Conservation (phyloP, 805 yeast species). For the Candida jianshihensis region DNA sequence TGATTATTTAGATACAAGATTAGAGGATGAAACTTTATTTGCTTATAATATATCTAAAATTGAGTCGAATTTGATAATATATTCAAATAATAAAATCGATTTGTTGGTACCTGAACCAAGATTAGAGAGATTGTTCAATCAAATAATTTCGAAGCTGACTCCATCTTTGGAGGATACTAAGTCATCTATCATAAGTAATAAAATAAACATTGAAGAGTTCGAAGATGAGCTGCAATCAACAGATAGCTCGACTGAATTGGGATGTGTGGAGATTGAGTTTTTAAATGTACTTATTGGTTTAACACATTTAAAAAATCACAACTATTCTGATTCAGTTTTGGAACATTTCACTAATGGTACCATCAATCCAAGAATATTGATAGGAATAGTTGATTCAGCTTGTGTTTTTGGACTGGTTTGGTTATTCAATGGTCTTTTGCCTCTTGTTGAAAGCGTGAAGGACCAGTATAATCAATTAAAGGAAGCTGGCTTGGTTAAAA, state of each 20-base stretch:
- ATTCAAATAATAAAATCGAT: slow-evolving; percentile 7
- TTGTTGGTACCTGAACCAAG: slow-evolving; percentile 18
- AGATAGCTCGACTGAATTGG: slow-evolving; percentile 28
- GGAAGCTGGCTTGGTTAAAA: slow-evolving; percentile 8
- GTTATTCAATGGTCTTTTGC: slow-evolving; percentile 15
- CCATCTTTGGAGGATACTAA: neutral
- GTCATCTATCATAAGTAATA: too few species aligned
- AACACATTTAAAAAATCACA: slow-evolving; percentile 18
- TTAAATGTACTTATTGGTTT: slow-evolving; percentile 29
- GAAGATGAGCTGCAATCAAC: slow-evolving; percentile 22
- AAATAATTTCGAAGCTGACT: neutral
- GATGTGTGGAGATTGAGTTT: slow-evolving; percentile 31
- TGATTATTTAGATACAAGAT: slow-evolving; percentile 4
- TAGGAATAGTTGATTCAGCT: slow-evolving; percentile 11
- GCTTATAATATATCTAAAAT: slow-evolving; percentile 13
- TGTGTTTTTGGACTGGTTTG: slow-evolving; percentile 15
- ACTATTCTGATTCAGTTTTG: slow-evolving; percentile 9
- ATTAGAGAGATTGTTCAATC: slow-evolving; percentile 9
- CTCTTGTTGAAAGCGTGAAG: slow-evolving; percentile 6
- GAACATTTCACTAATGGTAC: slow-evolving; percentile 29
- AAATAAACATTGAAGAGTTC: slow-evolving; percentile 6
- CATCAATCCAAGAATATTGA: slow-evolving; percentile 18
- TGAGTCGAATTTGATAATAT: slow-evolving; percentile 4
- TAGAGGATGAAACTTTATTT: slow-evolving; percentile 11
- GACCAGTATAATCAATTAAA: neutral